These are phyloP conservation scores for Penicillium canariense DNA, from an alignment of 495 filamentous ascomycete genomes.

Conservation along the genomic window DNA sequence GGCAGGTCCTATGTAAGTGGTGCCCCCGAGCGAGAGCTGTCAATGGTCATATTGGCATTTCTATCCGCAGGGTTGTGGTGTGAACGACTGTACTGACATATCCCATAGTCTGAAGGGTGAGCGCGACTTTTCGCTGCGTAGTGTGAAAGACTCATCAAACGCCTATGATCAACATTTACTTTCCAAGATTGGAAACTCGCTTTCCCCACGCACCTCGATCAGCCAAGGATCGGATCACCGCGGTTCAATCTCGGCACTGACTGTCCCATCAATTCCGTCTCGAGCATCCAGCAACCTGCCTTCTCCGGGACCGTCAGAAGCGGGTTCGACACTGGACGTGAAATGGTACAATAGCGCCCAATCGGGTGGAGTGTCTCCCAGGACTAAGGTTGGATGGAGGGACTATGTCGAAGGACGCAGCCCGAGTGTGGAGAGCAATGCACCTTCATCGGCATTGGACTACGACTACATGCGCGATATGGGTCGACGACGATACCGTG, in stretches of 20 bases:
- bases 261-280: conserved; percentile 43
- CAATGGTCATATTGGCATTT: not conserved
- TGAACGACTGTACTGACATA: conserved; percentile 11
- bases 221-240: conserved; percentile 53
- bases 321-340: conserved; percentile 38
- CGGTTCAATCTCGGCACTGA: conserved; percentile 48
- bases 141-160: conserved; percentile 60
- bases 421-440: conserved; percentile 49
- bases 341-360: conserved; percentile 45
- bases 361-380: conserved; percentile 46
- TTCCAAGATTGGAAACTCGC: conserved; percentile 67
- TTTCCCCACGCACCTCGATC: conserved; percentile 56
- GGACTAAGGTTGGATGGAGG: conserved; percentile 41
- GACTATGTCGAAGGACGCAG: conserved; percentile 49
- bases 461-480: conserved; percentile 40
- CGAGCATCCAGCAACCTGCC: conserved; percentile 40
- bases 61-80: not conserved
- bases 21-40: not conserved
- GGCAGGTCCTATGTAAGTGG: conserved; percentile 47
- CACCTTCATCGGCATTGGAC: conserved; percentile 45
- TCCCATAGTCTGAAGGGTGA: conserved; percentile 56
- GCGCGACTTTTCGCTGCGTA: conserved; percentile 53
- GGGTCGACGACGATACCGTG: conserved; percentile 34
- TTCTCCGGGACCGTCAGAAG: conserved; percentile 44
- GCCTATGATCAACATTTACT: conserved; percentile 78